Percentiles rank a stretch among this genome's conserved stretches.
These are phyloP conservation scores for Aethionema arabicum DNA, from an alignment of 345 rosid genomes.

Conservation along the genomic window DNA sequence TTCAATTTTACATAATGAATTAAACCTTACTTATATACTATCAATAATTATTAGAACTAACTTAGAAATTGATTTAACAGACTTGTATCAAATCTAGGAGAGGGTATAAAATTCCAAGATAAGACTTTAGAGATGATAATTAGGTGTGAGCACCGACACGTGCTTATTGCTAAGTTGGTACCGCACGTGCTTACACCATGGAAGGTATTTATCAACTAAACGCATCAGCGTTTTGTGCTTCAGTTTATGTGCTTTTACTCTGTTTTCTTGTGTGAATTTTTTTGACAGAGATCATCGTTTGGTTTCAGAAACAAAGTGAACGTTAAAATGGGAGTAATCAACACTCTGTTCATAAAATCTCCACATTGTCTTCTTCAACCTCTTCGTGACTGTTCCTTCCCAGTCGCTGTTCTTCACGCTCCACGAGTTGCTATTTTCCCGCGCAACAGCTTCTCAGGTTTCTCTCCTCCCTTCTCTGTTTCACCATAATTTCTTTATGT, in stretches of 20 bases:
- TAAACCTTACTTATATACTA: too few species aligned
- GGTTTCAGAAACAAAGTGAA: neutral
- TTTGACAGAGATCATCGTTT: neutral
- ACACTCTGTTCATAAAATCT: slow-evolving; percentile 30
- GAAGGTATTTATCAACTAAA: neutral
- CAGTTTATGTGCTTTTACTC: neutral
- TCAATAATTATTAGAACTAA: too few species aligned
- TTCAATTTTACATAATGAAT: too few species aligned
- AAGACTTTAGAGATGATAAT: too few species aligned
- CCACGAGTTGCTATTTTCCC: slow-evolving; percentile 14
- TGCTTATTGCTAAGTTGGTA: too few species aligned
- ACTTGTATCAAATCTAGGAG: too few species aligned
- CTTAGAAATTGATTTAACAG: too few species aligned
- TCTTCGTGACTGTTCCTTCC: slow-evolving; percentile 16
- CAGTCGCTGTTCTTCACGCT: neutral
- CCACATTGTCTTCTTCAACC: slow-evolving; percentile 29
- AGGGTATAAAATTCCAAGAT: too few species aligned
- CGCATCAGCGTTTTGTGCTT: slow-evolving; percentile 17
- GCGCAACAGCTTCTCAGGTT: slow-evolving; percentile 26
- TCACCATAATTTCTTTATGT: neutral
- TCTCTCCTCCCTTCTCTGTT: slow-evolving; percentile 8
- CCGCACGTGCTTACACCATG: too few species aligned
- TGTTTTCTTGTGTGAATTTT: too few species aligned
- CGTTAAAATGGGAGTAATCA: slow-evolving; percentile 22
- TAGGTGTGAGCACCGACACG: too few species aligned